phyloP scores from a whole-genome alignment of 1,284 basidiomycete species.

The Pholiota adiposa region DNA sequence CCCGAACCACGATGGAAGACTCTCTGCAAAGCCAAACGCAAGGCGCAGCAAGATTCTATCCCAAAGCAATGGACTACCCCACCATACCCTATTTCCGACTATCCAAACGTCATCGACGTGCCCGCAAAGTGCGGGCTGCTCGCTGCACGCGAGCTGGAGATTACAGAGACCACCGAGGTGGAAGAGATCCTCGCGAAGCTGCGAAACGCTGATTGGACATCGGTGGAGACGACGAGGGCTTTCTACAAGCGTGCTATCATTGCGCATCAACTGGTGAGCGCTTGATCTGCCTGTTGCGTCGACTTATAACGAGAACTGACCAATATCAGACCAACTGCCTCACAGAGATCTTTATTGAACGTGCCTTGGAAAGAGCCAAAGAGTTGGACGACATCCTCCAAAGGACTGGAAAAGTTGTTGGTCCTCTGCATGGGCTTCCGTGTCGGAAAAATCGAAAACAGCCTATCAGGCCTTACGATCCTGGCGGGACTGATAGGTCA shows the following conservation, averaged over 20 bases:
- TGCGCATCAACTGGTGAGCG: slow-evolving; percentile 74
- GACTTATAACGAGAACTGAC: slow-evolving; percentile 19
- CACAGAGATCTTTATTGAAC: slow-evolving; percentile 68
- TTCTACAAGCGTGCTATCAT: slow-evolving; percentile 80
- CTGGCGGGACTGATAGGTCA: no score
- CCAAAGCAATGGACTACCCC: slow-evolving; percentile 31
- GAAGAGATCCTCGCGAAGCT: slow-evolving; percentile 48
- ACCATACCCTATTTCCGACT: slow-evolving; percentile 15
- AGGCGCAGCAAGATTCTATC: slow-evolving; percentile 28
- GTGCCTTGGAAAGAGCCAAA: slow-evolving; percentile 57
- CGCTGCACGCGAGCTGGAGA: slow-evolving; percentile 56
- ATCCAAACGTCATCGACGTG: slow-evolving; percentile 38
- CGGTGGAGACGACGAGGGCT: slow-evolving; percentile 68
- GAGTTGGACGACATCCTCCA: slow-evolving; percentile 58
- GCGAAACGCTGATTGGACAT: slow-evolving; percentile 55
- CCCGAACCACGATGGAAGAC: slow-evolving; percentile 16
- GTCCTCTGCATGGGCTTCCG: slow-evolving; percentile 67
- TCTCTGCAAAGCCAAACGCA: slow-evolving; percentile 17
- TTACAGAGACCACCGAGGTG: slow-evolving; percentile 61
- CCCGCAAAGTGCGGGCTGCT: slow-evolving; percentile 61
- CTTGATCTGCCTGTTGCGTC: neutral
- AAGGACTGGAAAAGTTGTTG: slow-evolving; percentile 51
- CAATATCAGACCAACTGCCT: slow-evolving; percentile 44
- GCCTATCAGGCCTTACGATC: no score
- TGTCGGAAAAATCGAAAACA: slow-evolving; percentile 56